Evolutionary conservation across 176 grass and related monocot genomes (phyloP).

Genomic region (Pontederia paniculata): DNA sequence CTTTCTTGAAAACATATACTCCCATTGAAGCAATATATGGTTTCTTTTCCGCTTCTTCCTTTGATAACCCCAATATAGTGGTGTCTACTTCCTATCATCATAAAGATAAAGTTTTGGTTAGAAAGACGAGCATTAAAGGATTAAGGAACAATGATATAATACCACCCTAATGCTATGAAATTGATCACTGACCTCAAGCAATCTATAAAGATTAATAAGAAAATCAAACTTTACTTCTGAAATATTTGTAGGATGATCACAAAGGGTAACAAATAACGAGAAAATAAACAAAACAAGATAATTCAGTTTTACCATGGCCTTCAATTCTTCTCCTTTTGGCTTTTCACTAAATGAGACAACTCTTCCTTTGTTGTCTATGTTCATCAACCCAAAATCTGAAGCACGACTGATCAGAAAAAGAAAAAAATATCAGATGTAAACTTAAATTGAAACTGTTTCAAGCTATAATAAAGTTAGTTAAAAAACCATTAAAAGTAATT

Average conservation of each 20-base stretch:
- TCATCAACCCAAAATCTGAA: conserved; percentile 93
- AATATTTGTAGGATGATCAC: too few relatives aligned
- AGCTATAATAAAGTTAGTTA: conserved; percentile 5
- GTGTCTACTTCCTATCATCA: conserved; percentile 70
- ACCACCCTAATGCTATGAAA: neutral
- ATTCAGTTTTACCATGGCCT: conserved; percentile 54
- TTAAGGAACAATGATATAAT: neutral
- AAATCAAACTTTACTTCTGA: too few relatives aligned
- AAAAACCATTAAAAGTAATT: neutral
- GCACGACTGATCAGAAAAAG: conserved; percentile 43
- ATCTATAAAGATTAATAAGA: too few relatives aligned
- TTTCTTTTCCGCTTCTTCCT: conserved; percentile 69
- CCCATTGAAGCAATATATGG: conserved; percentile 94
- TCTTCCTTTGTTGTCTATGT: conserved; percentile 59
- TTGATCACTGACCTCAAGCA: too few relatives aligned
- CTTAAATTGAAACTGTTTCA: neutral
- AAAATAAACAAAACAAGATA: neutral
- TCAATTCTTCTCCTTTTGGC: conserved; percentile 72
- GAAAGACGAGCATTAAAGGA: neutral
- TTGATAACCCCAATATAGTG: conserved; percentile 54
- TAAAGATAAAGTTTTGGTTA: too few relatives aligned
- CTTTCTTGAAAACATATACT: conserved; percentile 80
- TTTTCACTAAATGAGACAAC: conserved; percentile 86
- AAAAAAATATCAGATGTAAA: conserved; percentile 4
- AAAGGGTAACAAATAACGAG: neutral